Base-by-base conservation (phyloP, 805 yeast species). In the Ascoidea tarda region DNA sequence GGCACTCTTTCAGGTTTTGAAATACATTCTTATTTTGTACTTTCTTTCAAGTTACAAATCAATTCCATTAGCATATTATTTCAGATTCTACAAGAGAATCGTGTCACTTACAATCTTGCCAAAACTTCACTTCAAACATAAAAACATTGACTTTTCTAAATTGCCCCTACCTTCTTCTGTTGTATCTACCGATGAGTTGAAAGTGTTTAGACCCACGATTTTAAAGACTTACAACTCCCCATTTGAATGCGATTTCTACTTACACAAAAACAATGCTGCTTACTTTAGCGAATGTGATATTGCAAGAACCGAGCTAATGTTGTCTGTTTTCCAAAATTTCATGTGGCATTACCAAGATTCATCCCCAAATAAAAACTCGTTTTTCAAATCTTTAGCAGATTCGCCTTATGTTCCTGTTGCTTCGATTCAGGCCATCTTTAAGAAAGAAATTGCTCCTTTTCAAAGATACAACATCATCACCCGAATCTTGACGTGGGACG, bases 241-340 rank as follows among this genome's bases (percentile, higher is more conserved):
- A 6, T 67, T 85, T 61, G 97, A 90, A 63, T 81, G 87, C 62
- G 97, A 90, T 66, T 77, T 86, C 70, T 87, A 87, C 62, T 60
- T 88, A 49, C 98, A 90, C 70, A 91, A 90, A 69, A 79, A 84
- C 53, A 91, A 91, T 64, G 81, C 91, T 5, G 84, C 96, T 1
- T 91, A 90, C 66, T 84, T 85, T 61, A 68, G 73, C 16, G 97
- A 90, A 58, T 70, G 87, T 63, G 97, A 90, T 63, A 72, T 88
- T 56, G 80, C 87, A 2, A 78, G 97, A 62, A 73, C 85, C 6
- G 78, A 80, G 53, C 66, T 82, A 52, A 69, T 88, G 69, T 67
- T 77, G 31, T 65, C 68, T 48, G 67, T 79, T 5, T 77, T 90
- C 59, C 82, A 78, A 59, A 75, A 74, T 57, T 69, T 79, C 53